Evolutionary conservation across 257 asterid genomes (phyloP), one percentile per base, ranked within the genome.

Genomic region (Solanum pimpinellifolium): DNA sequence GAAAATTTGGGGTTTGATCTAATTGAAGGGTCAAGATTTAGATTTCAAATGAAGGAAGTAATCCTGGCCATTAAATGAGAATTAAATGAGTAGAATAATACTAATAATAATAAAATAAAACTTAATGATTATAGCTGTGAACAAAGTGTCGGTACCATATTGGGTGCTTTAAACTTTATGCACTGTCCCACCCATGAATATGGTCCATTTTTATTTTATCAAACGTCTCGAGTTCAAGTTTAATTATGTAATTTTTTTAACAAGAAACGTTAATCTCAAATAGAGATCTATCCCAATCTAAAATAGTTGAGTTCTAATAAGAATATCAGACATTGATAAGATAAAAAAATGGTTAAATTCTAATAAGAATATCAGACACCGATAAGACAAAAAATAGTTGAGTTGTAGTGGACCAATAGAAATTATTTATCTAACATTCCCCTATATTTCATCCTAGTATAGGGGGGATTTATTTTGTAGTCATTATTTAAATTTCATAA

Each of bases 11-110:
- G 86, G 87, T 72, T 42, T 66, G 98, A 92, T 94, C 91, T 86
- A 91, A 87, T 72, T 85, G 72, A 83, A 95, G 25, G 98, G 98
- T 87, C 83, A 87, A 70, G 95, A 91, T 93, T 85, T 83, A 92
- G 98, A 93, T 93, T 93, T 92, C 93, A 11, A 46, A 78, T 70
- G 47, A 66, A 0, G 16, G 76, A 59, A 35, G 44, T 60, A 85
- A 87, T 69, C 42, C 72, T 86, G 49, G 27, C 89, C 82, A 91
- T 89, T 21, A 91, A 92, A 92, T 91, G 73, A 56, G 9, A 87
- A 85, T 29, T 29, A 83, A 21, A 75, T 72, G 85, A 83, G 39
- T 80, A 70, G 11, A 39, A 41, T 39, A 84, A 83, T 39, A 60
- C 1, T 23, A 62, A 62, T 2, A 65, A 65, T n/a, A 65, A n/a